Base-by-base conservation (phyloP, 2,329 filamentous ascomycete genomes). In the Calonectria naviculata region DNA sequence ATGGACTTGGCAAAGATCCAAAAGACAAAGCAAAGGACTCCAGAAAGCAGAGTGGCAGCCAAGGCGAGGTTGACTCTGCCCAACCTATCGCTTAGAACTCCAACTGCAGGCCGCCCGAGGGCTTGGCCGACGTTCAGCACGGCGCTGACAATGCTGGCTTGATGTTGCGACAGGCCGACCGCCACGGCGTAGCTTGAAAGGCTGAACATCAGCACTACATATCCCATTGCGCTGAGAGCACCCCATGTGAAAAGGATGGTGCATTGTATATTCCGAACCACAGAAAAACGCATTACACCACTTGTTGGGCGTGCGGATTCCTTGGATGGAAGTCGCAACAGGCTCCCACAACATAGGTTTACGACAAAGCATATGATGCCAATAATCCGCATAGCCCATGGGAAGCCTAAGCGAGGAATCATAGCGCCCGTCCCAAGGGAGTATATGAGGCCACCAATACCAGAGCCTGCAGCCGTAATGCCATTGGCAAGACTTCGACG, bases 21-120 rank as follows among this genome's bases (percentile, higher is more conserved):
- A 36, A 93, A 86, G 0, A 89, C 84, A 26, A 93, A 85, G 65
- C 86, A 88, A 74, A 92, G 88, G 2, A 93, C 10, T 6, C 58
- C 64, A 5, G 56, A 38, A 2, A 71, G n/a, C 3, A 72, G 47
- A 0, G 89, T 89, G 79, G 89, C 86, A 19, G 85, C 78, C 4
- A 83, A 83, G 2, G 91, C 89, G 80, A 92, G 89, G 74, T 93
- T 93, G 74, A 93, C 85, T 1, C 91, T 84, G 6, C 91, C 91
- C 34, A 90, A 84, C 0, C 82, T 83, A 75, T 93, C 91, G 72
- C 87, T 90, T 76, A 90, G 89, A 77, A 91, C 89, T 0, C 92
- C 91, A 12, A 93, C 88, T 1, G 89, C 85, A 2, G 91, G 91
- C 7, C 91, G 83, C 1, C 88, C 89, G 21, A 90, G 61, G 1